These are phyloP conservation scores for Psidium guajava DNA, from an alignment of 345 rosid genomes.

Conservation along the genomic window DNA sequence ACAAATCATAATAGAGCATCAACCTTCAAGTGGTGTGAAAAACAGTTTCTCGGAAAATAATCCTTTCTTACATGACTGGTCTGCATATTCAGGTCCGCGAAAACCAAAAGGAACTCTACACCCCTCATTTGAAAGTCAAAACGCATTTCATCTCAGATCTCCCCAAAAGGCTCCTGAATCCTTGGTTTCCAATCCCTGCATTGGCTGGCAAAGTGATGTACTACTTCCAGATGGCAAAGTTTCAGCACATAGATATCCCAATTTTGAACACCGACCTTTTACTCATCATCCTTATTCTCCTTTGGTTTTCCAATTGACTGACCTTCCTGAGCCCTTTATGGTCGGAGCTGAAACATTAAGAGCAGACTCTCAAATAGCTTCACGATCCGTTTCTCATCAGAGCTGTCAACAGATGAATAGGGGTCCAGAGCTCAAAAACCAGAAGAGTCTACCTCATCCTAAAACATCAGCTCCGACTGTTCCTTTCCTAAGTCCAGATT, in stretches of 20 bases:
- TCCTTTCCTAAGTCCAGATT: constrained; percentile 28
- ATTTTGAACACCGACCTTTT: not conserved
- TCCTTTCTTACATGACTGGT: constrained; percentile 13
- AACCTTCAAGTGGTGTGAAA: not conserved
- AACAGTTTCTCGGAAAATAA: not conserved
- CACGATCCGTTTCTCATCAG: constrained; percentile 3
- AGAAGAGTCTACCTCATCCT: constrained; percentile 11
- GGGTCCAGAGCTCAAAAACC: constrained; percentile 14
- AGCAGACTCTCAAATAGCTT: constrained; percentile 7
- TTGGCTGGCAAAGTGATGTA: constrained; percentile 15
- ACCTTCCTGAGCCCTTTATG: constrained; percentile 17
- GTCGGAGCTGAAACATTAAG: not conserved
- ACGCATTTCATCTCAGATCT: not conserved
- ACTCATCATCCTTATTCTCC: constrained; percentile 4
- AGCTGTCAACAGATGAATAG: constrained; percentile 5
- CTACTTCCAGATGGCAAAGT: constrained; percentile 9
- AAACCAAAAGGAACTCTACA: constrained; percentile 9
- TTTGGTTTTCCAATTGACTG: constrained; percentile 6
- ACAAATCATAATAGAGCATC: constrained; percentile 24
- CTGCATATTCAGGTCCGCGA: constrained; percentile 11
- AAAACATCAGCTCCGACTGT: constrained; percentile 19
- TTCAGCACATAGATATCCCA: constrained; percentile 5
- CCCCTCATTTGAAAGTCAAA: constrained; percentile 9
- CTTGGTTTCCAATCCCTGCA: constrained; percentile 18
- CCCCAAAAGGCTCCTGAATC: constrained; percentile 10